Evolutionary conservation across 1,284 basidiomycete species (phyloP), one percentile per base, ranked within the genome.

Genomic region (Pulchroboletus neoregius): DNA sequence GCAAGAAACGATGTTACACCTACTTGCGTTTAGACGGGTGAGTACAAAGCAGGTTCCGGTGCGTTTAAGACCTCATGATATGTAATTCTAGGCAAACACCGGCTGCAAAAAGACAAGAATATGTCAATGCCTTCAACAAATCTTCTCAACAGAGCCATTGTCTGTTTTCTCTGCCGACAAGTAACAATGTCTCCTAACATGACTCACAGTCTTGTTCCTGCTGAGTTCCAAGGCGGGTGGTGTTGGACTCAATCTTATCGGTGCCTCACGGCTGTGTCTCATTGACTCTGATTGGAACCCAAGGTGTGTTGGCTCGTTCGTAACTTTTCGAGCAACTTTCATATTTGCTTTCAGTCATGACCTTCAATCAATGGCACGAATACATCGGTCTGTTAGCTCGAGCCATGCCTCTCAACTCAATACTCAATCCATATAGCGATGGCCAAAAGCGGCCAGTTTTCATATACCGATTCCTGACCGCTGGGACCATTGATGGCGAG

Each of bases 221-320:
- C 71, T 99, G 38, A 96, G 93, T 61, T 89, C 93, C 9, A 98
- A 98, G 69, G 92, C 94, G 2, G 95, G 95, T 15, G 95, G 95
- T 20, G 90, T 94, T 15, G 95, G 95, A 1, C 77, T 99, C 44
- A 99, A 98, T 65, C 76, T 96, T 22, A 93, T 93, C 28, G 89
- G 92, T 24, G 93, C 86, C 9, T 94, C 91, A 9, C 75, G 94
- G 33, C 69, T 97, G 33, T 86, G 91, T 46, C 71, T 90, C 35
- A 73, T 91, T 34, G 95, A 99, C 66, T 93, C 89, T 40, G 95
- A 99, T 63, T 99, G 96, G 92, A 95, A 95, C 67, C 92, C 92
- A 36, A 90, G 87, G 89, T 86, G 43, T 45, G 67, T 40, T 6
- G 6, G 0, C 37, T 35, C 23, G 15, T 43, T 9, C 26, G 36